phyloP scores from a whole-genome alignment of 2,329 filamentous ascomycete species.

The Didymella sp. region DNA sequence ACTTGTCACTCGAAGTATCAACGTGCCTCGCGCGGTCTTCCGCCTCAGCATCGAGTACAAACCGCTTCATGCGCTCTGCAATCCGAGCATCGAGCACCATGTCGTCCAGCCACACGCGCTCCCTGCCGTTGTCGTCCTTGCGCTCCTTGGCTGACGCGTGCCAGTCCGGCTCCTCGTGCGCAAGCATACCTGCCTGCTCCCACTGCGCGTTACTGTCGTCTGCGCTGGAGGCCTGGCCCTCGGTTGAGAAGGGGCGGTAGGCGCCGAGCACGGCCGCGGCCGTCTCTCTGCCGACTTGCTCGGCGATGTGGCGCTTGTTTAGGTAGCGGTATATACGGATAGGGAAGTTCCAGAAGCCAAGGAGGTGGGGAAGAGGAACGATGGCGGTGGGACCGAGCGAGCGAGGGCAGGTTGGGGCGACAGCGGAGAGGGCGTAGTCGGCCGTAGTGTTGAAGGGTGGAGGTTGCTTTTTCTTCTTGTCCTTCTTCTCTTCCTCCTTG shows the following conservation, averaged over 20 bases:
- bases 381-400: conserved; percentile 76
- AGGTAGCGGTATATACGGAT: conserved; percentile 87
- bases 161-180: conserved; percentile 80
- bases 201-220: conserved; percentile 48
- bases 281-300: conserved; percentile 85
- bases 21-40: conserved; percentile 66
- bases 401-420: conserved; percentile 71
- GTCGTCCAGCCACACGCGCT: conserved; percentile 75
- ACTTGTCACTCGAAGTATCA: conserved; percentile 25
- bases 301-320: conserved; percentile 82
- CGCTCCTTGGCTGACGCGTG: conserved; percentile 74
- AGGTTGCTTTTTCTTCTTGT: conserved; percentile 64
- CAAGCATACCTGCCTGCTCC: conserved; percentile 71
- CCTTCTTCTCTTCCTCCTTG: conserved; percentile 53
- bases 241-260: conserved; percentile 55
- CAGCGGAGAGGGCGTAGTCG: conserved; percentile 71
- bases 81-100: conserved; percentile 80
- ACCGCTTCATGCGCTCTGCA: conserved; percentile 78
- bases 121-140: conserved; percentile 58
- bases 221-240: conserved; percentile 34
- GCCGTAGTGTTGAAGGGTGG: conserved; percentile 74
- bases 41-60: conserved; percentile 72
- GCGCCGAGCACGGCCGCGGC: conserved; percentile 78
- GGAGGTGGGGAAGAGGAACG: conserved; percentile 83
- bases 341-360: conserved; percentile 91